These are phyloP conservation scores for Caloboletus inedulis DNA, from an alignment of 1,284 basidiomycete genomes.

Conservation along the genomic window DNA sequence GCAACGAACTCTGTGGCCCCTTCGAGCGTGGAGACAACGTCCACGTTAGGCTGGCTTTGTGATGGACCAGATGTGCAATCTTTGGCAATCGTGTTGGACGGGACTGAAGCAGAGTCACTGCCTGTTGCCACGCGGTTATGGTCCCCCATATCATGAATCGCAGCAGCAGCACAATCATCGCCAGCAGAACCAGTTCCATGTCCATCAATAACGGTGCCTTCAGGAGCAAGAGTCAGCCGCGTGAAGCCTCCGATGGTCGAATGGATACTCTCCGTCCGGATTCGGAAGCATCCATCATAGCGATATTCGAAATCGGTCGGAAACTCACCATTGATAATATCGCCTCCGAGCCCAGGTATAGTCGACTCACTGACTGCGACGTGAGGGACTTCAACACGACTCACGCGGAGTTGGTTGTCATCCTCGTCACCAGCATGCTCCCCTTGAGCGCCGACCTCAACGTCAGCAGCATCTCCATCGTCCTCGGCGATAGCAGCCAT, in stretches of 20 bases:
- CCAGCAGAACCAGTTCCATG: conserved; percentile 20
- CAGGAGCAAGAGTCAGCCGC: conserved; percentile 25
- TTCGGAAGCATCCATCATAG: conserved; percentile 31
- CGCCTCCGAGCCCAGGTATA: conserved; percentile 33
- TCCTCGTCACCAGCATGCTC: conserved; percentile 38
- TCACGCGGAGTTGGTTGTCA: conserved; percentile 45
- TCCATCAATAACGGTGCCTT: conserved; percentile 29
- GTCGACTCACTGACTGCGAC: conserved; percentile 36
- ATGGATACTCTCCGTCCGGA: conserved; percentile 28
- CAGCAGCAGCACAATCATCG: conserved; percentile 12
- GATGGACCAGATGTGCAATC: conserved; percentile 9
- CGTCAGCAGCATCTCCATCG: conserved; percentile 43
- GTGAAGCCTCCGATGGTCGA: conserved; percentile 21
- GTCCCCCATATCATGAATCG: conserved; percentile 13
- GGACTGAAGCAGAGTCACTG: conserved; percentile 13
- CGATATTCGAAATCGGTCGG: conserved; percentile 32
- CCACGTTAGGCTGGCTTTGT: conserved; percentile 14
- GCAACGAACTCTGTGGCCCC: conserved; percentile 10
- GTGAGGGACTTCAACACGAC: conserved; percentile 42
- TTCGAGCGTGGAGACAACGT: conserved; percentile 16
- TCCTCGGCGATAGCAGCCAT: conserved; percentile 79
- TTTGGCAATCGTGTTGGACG: conserved; percentile 8
- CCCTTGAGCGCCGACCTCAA: conserved; percentile 35
- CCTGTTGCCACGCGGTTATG: conserved; percentile 8
- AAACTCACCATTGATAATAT: conserved; percentile 46